phyloP scores from a whole-genome alignment of 345 rosid genomes.

The Erysimum cheiranthoides region DNA sequence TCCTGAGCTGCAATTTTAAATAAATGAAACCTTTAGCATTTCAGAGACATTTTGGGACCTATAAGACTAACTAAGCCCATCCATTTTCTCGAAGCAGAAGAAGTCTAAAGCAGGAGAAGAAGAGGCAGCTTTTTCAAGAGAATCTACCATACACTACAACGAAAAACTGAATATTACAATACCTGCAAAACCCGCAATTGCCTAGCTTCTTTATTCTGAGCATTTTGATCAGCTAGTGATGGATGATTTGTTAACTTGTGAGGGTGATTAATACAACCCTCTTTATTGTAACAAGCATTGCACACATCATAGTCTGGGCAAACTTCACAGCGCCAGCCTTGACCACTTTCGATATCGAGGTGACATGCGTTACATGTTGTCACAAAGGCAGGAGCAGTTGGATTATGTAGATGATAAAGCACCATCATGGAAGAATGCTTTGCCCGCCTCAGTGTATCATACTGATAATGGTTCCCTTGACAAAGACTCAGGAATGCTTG shows the following conservation, averaged over 20 bases:
- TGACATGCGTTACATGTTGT: slow-evolving; percentile 85
- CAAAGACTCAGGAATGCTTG: slow-evolving; percentile 99
- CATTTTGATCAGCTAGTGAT: slow-evolving; percentile 87
- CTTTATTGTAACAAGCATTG: slow-evolving; percentile 84
- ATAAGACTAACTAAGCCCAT: slow-evolving; percentile 14
- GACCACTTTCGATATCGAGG: slow-evolving; percentile 96
- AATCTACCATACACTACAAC: not conserved
- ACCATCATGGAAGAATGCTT: slow-evolving; percentile 99
- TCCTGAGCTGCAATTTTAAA: slow-evolving; percentile 75
- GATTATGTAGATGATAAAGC: slow-evolving; percentile 97
- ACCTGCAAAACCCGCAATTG: slow-evolving; percentile 88
- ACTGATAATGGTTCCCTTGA: slow-evolving; percentile 99
- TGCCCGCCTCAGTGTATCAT: slow-evolving; percentile 96
- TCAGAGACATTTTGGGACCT: slow-evolving; percentile 22
- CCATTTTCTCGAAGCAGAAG: slow-evolving; percentile 12
- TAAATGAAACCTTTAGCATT: slow-evolving; percentile 23
- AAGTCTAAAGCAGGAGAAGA: slow-evolving; percentile 21
- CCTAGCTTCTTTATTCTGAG: slow-evolving; percentile 97
- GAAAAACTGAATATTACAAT: slow-evolving; percentile 21
- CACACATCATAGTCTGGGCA: slow-evolving; percentile 98
- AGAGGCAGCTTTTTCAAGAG: not conserved
- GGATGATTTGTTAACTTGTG: slow-evolving; percentile 96
- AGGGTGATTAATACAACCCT: slow-evolving; percentile 84
- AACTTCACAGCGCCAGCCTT: slow-evolving; percentile 98
- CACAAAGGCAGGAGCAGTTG: slow-evolving; percentile 98